Evolutionary conservation across 441 rosid species (phyloP), one percentile per base, ranked within the genome.

Genomic region (Brassica balearica): DNA sequence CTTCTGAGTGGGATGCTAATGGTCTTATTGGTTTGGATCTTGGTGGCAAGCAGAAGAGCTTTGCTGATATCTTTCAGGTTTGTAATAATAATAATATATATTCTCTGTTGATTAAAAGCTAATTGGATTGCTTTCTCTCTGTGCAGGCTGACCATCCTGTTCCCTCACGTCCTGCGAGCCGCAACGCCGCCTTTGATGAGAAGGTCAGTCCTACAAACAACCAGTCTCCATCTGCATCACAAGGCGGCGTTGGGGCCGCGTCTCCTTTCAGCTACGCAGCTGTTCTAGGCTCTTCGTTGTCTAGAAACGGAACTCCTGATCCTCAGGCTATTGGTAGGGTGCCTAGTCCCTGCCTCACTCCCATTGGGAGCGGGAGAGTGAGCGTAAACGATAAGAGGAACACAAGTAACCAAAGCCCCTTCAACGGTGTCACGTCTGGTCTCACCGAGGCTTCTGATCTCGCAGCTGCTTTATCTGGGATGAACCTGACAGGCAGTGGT

Each of bases 11-110:
- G 65, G 93, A 87, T 22, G 92, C 88, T 14, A 59, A 58, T 85
- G 98, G 99, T 51, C 84, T 96, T 69, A 92, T 92, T 82, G 99
- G 99, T 62, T 76, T 91, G 69, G 91, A 92, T 22, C 88, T 91
- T 56, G 93, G 95, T 12, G 88, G 86, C 84, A 93, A 87, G 77
- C 95, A 91, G 78, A 93, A 90, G 87, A 91, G 97, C 72, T 83
- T 92, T 80, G 95, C 94, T 36, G 97, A 91, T 72, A 88, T 91
- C 68, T 87, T 92, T 87, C 97, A 93, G 98, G 99, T 95, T 75
- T 48, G 76, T 74, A 51, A 53, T 5, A 48, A 25, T 25, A 25
- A 25, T 3, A 2, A 22, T 25, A 25, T 25, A 25, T 25, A 25
- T 25, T 25, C 27, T 25, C 27, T 25, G 27, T 25, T 25, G 27